Evolutionary conservation across 139 green algal species (phyloP).

Genomic region (Auxenochlorella protothecoides): DNA sequence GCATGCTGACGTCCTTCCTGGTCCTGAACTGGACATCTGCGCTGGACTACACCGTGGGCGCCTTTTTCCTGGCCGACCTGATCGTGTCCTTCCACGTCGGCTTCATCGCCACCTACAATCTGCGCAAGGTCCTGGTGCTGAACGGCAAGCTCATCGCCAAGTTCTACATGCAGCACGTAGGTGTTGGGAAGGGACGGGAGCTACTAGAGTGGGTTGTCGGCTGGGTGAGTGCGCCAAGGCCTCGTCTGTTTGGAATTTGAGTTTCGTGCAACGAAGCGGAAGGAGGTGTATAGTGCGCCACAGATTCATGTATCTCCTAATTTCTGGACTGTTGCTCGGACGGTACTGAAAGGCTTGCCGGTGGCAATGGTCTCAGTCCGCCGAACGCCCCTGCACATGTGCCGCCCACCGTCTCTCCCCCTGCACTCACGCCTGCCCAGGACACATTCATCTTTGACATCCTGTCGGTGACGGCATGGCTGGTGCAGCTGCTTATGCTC

Average conservation of each 20-base stretch:
- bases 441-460: conserved; percentile 20
- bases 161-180: conserved; percentile 19
- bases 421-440: neutral
- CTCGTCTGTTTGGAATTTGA: too few relatives aligned
- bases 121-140: conserved; percentile 32
- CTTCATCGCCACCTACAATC: conserved; percentile 34
- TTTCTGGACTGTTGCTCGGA: too few relatives aligned
- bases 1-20: conserved; percentile 13
- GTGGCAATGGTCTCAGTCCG: too few relatives aligned
- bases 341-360: too few relatives aligned
- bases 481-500: conserved; percentile 18
- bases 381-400: too few relatives aligned
- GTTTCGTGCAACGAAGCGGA: too few relatives aligned
- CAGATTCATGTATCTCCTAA: too few relatives aligned
- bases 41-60: conserved; percentile 3
- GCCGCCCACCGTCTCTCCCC: neutral
- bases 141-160: conserved; percentile 13
- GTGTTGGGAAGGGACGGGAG: neutral
- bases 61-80: conserved; percentile 25
- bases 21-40: conserved; percentile 8
- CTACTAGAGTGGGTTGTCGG: too few relatives aligned
- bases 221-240: too few relatives aligned
- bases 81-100: conserved; percentile 29
- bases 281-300: neutral
- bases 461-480: conserved; percentile 7